Conservation (phyloP, 2,329 filamentous ascomycete genomes). For the Coniochaeta sp. region DNA sequence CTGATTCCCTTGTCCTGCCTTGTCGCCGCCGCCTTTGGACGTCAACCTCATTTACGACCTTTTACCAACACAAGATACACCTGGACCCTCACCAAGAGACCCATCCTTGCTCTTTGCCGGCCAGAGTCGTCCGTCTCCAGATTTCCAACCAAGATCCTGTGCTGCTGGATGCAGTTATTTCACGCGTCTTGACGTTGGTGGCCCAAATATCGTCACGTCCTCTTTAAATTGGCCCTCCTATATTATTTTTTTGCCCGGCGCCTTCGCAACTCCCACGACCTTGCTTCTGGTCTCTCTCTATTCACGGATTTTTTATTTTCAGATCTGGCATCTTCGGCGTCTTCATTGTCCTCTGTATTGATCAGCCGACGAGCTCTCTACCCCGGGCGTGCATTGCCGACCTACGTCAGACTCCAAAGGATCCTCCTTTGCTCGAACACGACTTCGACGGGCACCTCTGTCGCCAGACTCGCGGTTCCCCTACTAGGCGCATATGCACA, state of each 20-base stretch:
- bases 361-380: neutral
- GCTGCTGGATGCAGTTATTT: neutral
- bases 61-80: neutral
- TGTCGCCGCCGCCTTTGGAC: slow-evolving; percentile 1
- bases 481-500: neutral
- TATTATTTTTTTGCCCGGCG: neutral
- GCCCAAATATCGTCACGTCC: neutral
- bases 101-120: neutral
- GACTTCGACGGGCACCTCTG: neutral
- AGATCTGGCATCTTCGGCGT: neutral
- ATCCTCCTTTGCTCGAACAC: neutral
- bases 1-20: slow-evolving; percentile 1
- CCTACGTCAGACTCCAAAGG: neutral
- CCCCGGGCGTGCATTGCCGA: neutral
- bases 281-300: neutral
- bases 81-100: neutral
- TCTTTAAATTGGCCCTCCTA: slow-evolving; percentile 1
- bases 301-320: neutral
- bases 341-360: neutral
- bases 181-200: neutral
- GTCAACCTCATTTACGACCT: neutral
- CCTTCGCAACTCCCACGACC: neutral
- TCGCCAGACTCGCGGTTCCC: neutral
- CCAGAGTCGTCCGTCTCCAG: neutral
- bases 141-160: neutral